phyloP scores from a whole-genome alignment of 495 filamentous ascomycete genomes.

The Daldinia grandis region DNA sequence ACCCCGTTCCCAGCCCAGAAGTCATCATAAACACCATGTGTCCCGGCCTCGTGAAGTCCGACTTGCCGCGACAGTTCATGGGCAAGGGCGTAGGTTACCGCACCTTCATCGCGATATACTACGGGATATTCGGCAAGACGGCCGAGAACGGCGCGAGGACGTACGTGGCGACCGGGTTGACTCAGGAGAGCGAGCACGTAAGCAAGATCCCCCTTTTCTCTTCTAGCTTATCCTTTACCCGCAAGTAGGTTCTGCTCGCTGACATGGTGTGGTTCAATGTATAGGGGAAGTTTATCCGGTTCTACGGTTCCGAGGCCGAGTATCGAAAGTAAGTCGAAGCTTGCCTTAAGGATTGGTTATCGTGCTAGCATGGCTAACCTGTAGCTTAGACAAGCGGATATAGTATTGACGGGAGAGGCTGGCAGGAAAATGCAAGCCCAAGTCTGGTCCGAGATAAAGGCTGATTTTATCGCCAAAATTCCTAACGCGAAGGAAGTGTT shows the following conservation, averaged over 20 bases:
- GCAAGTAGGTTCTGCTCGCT: not conserved
- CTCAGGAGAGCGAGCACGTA: conserved; percentile 47
- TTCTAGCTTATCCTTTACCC: not conserved
- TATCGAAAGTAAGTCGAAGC: not conserved
- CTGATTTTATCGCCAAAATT: conserved; percentile 31
- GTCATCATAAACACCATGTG: conserved; percentile 55
- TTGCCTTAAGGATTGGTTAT: not conserved
- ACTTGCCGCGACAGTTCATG: conserved; percentile 44
- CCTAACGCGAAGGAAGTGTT: conserved; percentile 22
- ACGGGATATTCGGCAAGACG: conserved; percentile 39
- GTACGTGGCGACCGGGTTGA: conserved; percentile 44
- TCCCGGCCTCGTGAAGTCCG: conserved; percentile 56
- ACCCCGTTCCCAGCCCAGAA: conserved; percentile 38
- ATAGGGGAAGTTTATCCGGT: conserved; percentile 31
- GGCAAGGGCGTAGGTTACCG: conserved; percentile 24
- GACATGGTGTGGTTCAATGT: not conserved
- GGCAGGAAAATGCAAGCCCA: conserved; percentile 50
- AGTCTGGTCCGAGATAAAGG: conserved; percentile 51
- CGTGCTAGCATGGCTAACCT: not conserved
- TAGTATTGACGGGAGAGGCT: conserved; percentile 41
- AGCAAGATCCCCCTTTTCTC: conserved; percentile 1
- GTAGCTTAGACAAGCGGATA: not conserved
- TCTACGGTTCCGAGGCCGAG: conserved; percentile 14
- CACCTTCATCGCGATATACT: conserved; percentile 30
- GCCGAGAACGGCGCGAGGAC: conserved; percentile 49